Conservation (phyloP, 2,329 filamentous ascomycete genomes). For the Hypoxylon sp. region DNA sequence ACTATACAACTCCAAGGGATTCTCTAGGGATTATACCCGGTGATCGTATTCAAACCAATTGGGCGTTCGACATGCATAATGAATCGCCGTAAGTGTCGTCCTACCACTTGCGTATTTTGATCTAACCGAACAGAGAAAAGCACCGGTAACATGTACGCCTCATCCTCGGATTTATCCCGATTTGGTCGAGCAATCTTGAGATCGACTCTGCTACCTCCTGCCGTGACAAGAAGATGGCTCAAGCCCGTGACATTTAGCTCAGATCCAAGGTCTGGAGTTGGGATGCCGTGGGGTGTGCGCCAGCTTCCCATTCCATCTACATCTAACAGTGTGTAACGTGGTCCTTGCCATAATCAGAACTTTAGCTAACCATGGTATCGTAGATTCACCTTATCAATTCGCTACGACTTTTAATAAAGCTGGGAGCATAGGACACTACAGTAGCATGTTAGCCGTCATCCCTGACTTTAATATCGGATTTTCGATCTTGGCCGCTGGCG, state of each 20-base stretch:
- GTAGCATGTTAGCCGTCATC: slow-evolving; percentile 52
- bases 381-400: slow-evolving; percentile 49
- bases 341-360: not conserved
- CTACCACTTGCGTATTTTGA: not conserved
- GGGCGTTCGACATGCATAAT: slow-evolving; percentile 54
- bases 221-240: slow-evolving; percentile 55
- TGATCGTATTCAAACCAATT: slow-evolving; percentile 50
- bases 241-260: slow-evolving; percentile 54
- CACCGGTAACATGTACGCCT: slow-evolving; percentile 56
- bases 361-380: not conserved
- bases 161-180: slow-evolving; percentile 51
- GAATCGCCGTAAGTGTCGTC: slow-evolving; percentile 51
- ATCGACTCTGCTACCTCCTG: slow-evolving; percentile 52
- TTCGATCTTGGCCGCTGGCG: slow-evolving; percentile 53
- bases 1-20: slow-evolving; percentile 53
- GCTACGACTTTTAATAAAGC: slow-evolving; percentile 57
- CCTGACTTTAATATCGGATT: slow-evolving; percentile 57
- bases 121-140: slow-evolving; percentile 37
- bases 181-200: slow-evolving; percentile 54
- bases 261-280: slow-evolving; percentile 51
- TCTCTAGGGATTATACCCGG: slow-evolving; percentile 57
- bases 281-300: slow-evolving; percentile 56
- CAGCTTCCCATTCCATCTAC: slow-evolving; percentile 45
- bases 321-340: slow-evolving; percentile 35
- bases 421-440: slow-evolving; percentile 55